Evolutionary conservation across 139 green algal genomes (phyloP).

Genomic region (Mesotaenium endlicherianum): DNA sequence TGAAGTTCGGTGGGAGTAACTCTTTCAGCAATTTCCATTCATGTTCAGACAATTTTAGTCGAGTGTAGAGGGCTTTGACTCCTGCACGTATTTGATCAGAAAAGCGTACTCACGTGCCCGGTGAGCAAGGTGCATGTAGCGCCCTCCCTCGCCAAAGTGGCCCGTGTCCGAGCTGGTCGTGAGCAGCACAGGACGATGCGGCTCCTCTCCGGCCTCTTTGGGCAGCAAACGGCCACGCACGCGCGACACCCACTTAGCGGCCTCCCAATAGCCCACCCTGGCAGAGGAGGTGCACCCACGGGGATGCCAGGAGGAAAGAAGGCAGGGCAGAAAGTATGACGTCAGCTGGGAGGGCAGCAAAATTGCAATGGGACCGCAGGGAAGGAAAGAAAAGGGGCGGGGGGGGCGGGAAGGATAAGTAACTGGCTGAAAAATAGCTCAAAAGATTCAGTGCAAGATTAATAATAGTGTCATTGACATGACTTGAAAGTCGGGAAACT

Average conservation of each 20-base stretch:
- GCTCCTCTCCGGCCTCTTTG: not conserved
- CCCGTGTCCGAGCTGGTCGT: not conserved
- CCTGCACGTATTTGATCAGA: constrained; percentile 25
- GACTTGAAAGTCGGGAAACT: too few relatives aligned
- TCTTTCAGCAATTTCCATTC: too few relatives aligned
- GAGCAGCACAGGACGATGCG: constrained; percentile 12
- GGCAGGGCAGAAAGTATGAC: not conserved
- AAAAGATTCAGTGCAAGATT: too few relatives aligned
- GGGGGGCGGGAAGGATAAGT: too few relatives aligned
- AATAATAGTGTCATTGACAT: too few relatives aligned
- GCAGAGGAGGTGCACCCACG: not conserved
- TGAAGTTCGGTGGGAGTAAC: too few relatives aligned
- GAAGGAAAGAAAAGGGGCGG: too few relatives aligned
- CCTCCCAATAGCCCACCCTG: constrained; percentile 47
- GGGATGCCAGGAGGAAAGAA: not conserved
- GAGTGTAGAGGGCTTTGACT: constrained; percentile 6
- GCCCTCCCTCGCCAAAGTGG: not conserved
- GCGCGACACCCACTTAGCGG: constrained; percentile 26
- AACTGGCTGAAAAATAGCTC: too few relatives aligned
- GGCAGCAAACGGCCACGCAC: too few relatives aligned
- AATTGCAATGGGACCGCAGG: too few relatives aligned
- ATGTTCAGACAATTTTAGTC: too few relatives aligned
- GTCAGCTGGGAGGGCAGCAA: too few relatives aligned
- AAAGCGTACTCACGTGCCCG: constrained; percentile 15
- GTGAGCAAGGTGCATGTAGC: not conserved